phyloP scores from a whole-genome alignment of 805 yeast genomes.

The Candida silvatica region DNA sequence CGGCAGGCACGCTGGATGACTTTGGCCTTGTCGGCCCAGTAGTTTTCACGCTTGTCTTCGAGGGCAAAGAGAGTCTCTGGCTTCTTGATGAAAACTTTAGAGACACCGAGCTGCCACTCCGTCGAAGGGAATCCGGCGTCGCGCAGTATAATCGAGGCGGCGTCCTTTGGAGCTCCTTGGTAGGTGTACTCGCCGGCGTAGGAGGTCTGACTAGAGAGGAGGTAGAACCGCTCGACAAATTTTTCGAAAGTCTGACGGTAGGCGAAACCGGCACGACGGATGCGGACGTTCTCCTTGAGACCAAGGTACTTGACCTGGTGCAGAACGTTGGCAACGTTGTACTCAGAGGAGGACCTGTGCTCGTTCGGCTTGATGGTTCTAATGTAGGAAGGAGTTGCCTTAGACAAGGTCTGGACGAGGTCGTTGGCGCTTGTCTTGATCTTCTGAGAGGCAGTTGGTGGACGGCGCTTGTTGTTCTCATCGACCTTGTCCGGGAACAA shows the following conservation, averaged over 20 bases:
- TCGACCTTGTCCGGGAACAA: conserved; percentile 62
- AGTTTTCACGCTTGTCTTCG: conserved; percentile 93
- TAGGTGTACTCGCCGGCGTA: conserved; percentile 75
- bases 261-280: conserved; percentile 98
- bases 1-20: conserved; percentile 97
- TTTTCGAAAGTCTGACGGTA: conserved; percentile 95
- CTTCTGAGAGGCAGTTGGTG: conserved; percentile 95
- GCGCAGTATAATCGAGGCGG: conserved; percentile 40
- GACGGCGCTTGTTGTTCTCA: conserved; percentile 62
- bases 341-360: conserved; percentile 82
- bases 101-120: conserved; percentile 87
- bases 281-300: conserved; percentile 91
- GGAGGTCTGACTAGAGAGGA: conserved; percentile 81
- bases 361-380: conserved; percentile 98
- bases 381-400: conserved; percentile 91
- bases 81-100: conserved; percentile 90
- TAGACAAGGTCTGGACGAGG: conserved; percentile 79
- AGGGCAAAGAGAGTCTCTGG: conserved; percentile 95
- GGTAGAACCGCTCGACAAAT: conserved; percentile 88
- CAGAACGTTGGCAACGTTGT: conserved; percentile 79
- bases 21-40: conserved; percentile 98
- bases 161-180: conserved; percentile 46
- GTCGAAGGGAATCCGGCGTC: conserved; percentile 60
- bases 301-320: conserved; percentile 96
- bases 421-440: conserved; percentile 88